A percentile compares a stretch with the other conserved stretches of the same genome.
phyloP scores from a whole-genome alignment of 2,329 filamentous ascomycete species.

The Diaporthe ilicicola region DNA sequence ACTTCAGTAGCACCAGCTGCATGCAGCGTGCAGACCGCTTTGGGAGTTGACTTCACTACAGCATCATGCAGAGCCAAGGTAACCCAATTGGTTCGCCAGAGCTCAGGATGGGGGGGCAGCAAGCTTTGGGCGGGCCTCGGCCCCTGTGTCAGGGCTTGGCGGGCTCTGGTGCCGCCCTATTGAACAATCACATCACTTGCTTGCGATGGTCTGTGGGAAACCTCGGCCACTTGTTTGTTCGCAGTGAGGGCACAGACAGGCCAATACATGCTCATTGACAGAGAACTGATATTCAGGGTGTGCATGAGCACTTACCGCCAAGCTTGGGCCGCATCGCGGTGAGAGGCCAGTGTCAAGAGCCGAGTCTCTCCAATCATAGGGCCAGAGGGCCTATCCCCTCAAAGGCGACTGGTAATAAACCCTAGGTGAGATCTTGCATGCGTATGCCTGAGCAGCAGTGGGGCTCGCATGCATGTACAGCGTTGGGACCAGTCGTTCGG shows the following conservation, averaged over 20 bases:
- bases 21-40: neutral
- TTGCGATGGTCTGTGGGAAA: neutral
- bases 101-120: neutral
- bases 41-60: neutral
- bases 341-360: neutral
- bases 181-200: neutral
- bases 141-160: neutral
- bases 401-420: neutral
- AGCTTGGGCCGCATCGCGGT: conserved; percentile 10
- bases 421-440: neutral
- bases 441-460: neutral
- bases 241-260: too few relatives aligned
- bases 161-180: neutral
- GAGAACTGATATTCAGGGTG: conserved; percentile 2
- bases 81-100: too few relatives aligned
- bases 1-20: neutral
- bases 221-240: neutral
- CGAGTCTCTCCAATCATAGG: neutral
- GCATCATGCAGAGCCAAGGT: neutral
- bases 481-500: conserved; percentile 14
- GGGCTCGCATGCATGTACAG: neutral
- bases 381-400: too few relatives aligned
- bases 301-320: conserved; percentile 10
- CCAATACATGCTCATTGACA: too few relatives aligned
- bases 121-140: neutral